Evolutionary conservation across 176 grass and related monocot species (phyloP), one percentile per base, ranked within the genome.

Genomic region (Themeda triandra): DNA sequence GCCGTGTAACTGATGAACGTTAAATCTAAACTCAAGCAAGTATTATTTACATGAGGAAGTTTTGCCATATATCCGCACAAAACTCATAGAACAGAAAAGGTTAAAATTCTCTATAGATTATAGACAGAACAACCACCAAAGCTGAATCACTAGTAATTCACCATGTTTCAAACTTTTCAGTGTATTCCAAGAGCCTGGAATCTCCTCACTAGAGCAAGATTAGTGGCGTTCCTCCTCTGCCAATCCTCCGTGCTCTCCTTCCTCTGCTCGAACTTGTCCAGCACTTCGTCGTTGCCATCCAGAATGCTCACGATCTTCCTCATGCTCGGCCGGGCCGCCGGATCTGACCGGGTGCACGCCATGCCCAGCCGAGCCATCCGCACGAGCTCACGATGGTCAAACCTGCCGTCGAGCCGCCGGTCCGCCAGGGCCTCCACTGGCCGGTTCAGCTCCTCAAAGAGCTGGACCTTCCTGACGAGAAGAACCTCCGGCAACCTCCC

Each of bases 101-200:
- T 10, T 5, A 25, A 39, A 67, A 64, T 6, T 33, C 4, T 17
- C 60, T 30, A 30, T 1, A 64, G 13, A 64, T 62, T 31, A 7
- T 7, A 65, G 2, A 65, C 41, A 86, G 2, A 75, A 66, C 3
- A 44, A 49, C 6, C 41, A 39, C 62, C 75, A 3, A 58, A 65
- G 13, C 63, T 33, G 19, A 45, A 62, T 9, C 73, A 82, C 62
- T 44, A 15, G 1, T 63, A 18, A 25, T 12, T 1, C 25, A 4
- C 64, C 12, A n/a, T 72, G 15, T 48, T 17, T 24, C 69, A n/a
- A 35, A 17, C 12, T 6, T 46, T 80, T 92, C 82, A 97, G 46
- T 97, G 88, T 84, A 97, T 91, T n/a, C 90, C 92, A 62, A 97
- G 92, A 77, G 90, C 95, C 74, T 94, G 87, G 36, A 97, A 82